phyloP scores from a whole-genome alignment of 2,329 filamentous ascomycete species.

The Penicillium freii region DNA sequence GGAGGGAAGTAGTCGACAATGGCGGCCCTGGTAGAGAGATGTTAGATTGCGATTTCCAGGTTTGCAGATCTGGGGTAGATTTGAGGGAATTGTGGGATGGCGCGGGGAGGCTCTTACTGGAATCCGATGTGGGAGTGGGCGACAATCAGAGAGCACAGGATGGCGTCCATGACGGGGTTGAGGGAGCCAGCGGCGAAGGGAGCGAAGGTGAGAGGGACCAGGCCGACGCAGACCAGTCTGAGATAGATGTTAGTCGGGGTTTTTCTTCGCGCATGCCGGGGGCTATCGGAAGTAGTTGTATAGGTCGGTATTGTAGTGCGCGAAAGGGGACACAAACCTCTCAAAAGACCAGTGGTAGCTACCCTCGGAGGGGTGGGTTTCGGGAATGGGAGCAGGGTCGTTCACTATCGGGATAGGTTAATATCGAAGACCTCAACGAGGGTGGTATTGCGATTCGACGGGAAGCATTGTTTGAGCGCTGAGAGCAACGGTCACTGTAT shows the following conservation, averaged over 20 bases:
- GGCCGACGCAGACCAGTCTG: conserved; percentile 72
- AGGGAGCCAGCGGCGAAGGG: conserved; percentile 90
- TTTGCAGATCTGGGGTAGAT: neutral
- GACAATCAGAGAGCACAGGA: conserved; percentile 77
- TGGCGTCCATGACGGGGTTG: conserved; percentile 82
- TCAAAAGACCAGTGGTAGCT: conserved; percentile 99
- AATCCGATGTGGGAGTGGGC: conserved; percentile 96
- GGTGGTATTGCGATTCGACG: neutral
- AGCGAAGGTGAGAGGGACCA: conserved; percentile 82
- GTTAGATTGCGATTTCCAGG: conserved; percentile 14
- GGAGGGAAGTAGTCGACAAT: conserved; percentile 89
- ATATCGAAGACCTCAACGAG: conserved; percentile 2
- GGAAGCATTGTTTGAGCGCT: neutral
- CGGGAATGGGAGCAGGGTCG: conserved; percentile 74
- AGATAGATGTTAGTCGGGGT: conserved; percentile 2
- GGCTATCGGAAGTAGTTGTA: neutral
- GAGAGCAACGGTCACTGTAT: neutral
- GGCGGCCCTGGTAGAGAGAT: conserved; percentile 52
- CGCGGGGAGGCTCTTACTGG: conserved; percentile 56
- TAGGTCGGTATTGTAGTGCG: neutral
- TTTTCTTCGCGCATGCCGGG: neutral
- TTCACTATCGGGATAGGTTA: conserved; percentile 61
- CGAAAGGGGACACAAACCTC: conserved; percentile 48
- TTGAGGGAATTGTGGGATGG: neutral
- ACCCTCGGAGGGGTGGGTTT: conserved; percentile 73